phyloP scores from a whole-genome alignment of 495 filamentous ascomycete genomes.

The Neurospora tetraspora region DNA sequence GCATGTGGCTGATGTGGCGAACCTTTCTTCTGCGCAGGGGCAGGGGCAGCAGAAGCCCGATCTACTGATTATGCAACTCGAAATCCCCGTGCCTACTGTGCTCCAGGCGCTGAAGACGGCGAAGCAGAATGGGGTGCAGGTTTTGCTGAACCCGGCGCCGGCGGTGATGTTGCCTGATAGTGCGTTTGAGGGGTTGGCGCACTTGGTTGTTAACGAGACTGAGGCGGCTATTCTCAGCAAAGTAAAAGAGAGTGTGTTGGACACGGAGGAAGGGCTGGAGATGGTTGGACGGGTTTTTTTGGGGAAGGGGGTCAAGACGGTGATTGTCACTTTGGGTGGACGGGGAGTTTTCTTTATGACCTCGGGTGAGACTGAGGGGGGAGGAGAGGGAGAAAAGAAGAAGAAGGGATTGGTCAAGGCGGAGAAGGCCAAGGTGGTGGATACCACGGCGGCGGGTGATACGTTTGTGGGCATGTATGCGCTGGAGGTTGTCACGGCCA shows the following conservation, averaged over 20 bases:
- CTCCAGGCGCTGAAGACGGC: constrained; percentile 52
- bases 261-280: too few relatives aligned
- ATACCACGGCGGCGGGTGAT: constrained; percentile 92
- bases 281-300: constrained; percentile 54
- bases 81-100: constrained; percentile 67
- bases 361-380: too few relatives aligned
- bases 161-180: constrained; percentile 58
- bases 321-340: constrained; percentile 74
- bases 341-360: constrained; percentile 58
- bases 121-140: constrained; percentile 37
- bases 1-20: too few relatives aligned
- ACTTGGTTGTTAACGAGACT: constrained; percentile 84
- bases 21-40: too few relatives aligned
- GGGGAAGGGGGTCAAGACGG: constrained; percentile 55
- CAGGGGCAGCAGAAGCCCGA: constrained; percentile 46
- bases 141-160: constrained; percentile 79
- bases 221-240: constrained; percentile 78
- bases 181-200: constrained; percentile 59
- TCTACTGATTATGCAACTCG: constrained; percentile 77
- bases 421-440: constrained; percentile 61
- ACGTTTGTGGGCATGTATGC: constrained; percentile 90
- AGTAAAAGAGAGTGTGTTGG: too few relatives aligned
- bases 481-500: constrained; percentile 46
- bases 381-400: constrained; percentile 9
- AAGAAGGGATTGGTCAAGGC: constrained; percentile 40